Conservation (phyloP, 148 eudicot genomes). For the Rhododendron kiyosumense region DNA sequence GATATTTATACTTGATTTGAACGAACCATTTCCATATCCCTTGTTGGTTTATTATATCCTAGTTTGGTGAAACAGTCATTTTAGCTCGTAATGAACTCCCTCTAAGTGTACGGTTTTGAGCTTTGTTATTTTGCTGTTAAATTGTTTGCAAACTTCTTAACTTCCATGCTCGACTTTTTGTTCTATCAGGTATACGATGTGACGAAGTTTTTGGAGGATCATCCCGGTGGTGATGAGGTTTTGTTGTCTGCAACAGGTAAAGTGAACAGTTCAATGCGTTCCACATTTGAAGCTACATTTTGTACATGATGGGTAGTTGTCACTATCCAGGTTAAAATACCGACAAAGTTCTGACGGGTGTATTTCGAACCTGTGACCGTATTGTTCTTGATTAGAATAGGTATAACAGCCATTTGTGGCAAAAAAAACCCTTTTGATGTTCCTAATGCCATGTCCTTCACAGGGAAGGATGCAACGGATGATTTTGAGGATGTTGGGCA, state of each 20-base stretch:
- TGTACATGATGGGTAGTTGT: background rate
- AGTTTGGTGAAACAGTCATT: background rate
- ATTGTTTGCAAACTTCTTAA: background rate
- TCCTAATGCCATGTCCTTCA: constrained; percentile 3
- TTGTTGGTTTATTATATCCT: background rate
- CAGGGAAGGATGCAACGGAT: constrained; percentile 95
- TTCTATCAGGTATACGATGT: constrained; percentile 70
- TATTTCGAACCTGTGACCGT: too few relatives aligned
- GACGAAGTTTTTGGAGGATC: constrained; percentile 85
- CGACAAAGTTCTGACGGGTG: background rate
- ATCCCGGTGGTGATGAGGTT: constrained; percentile 96
- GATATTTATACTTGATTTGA: background rate
- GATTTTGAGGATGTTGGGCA: constrained; percentile 95
- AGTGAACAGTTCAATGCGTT: background rate
- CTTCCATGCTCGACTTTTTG: background rate
- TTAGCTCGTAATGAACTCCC: background rate
- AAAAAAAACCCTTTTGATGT: background rate
- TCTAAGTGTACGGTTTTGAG: background rate
- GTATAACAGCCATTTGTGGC: background rate
- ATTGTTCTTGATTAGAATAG: background rate
- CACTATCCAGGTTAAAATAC: background rate
- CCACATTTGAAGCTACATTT: too few relatives aligned
- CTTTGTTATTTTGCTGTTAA: background rate
- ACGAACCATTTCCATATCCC: background rate
- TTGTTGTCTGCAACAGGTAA: constrained; percentile 76